Evolutionary conservation across 805 yeast species (phyloP), one percentile per base, ranked within the genome.

Genomic region (Wickerhamiella parazyma): DNA sequence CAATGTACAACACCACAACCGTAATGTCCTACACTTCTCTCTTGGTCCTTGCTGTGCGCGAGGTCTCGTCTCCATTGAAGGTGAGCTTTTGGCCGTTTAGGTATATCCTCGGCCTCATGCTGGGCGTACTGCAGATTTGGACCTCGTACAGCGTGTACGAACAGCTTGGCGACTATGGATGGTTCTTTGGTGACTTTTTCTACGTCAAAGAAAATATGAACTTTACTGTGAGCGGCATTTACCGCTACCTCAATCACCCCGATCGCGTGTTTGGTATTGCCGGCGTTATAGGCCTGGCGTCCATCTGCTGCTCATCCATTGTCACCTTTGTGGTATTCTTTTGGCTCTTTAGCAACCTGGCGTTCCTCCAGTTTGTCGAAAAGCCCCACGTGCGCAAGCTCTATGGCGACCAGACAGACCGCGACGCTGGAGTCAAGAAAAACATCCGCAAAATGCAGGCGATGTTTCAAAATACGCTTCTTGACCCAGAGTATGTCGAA

Each of bases 151-250:
- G 84, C 24, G 80, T 81, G 29, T 69, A 76, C 49, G 73, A 73
- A 36, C 75, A 81, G 40, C 75, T 82, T 50, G 89, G 89, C 2
- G 80, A 79, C 48, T 80, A 78, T 60, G 91, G 93, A n/a, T 82
- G 91, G 91, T 82, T 81, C 54, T 82, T 78, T 58, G 93, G 94
- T 45, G 94, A 82, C 59, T 82, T 82, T 61, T 82, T 81, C 60
- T 45, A 42, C 36, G 63, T 80, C 46, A 75, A 80, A 17, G 66
- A 65, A 19, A 67, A 66, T 45, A 61, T 71, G 6, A 66, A 67
- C 49, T 66, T 82, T 51, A 76, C 87, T 0, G 78, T 78, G 49
- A 80, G 82, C 26, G 94, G 94, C 40, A 81, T 82, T 33, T 82
- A 82, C 57, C 72, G 89, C 51, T 82, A 80, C 59, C 68, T 82